Percentiles rank a stretch among this genome's conserved stretches.
phyloP scores from a whole-genome alignment of 2,329 filamentous ascomycete species.

The Aureobasidium sp. region DNA sequence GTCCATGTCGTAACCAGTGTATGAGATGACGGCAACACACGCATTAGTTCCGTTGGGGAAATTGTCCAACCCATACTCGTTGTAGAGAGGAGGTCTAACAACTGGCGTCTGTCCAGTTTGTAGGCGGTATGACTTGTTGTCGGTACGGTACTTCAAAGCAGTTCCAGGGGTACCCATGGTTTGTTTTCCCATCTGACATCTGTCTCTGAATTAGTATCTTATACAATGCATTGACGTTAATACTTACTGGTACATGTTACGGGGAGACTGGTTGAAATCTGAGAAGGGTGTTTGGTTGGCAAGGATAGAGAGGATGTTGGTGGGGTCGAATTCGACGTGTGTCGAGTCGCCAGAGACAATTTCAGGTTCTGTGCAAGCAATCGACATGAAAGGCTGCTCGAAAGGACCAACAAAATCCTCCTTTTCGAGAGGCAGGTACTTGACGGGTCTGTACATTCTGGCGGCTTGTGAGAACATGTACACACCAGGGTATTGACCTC shows the following conservation, averaged over 20 bases:
- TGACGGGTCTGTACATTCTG: slow-evolving; percentile 84
- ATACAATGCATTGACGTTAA: neutral
- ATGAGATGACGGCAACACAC: slow-evolving; percentile 94
- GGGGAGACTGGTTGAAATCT: slow-evolving; percentile 94
- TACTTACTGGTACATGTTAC: slow-evolving; percentile 76
- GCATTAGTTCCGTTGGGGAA: slow-evolving; percentile 96
- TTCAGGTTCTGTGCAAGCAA: slow-evolving; percentile 83
- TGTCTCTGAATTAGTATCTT: neutral
- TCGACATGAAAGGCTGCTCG: slow-evolving; percentile 97
- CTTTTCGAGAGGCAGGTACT: slow-evolving; percentile 80
- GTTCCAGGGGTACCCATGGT: slow-evolving; percentile 96
- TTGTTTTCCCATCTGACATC: slow-evolving; percentile 97
- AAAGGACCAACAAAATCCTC: slow-evolving; percentile 86
- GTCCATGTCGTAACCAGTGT: slow-evolving; percentile 99
- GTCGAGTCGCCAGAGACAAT: slow-evolving; percentile 82
- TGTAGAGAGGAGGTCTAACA: slow-evolving; percentile 85
- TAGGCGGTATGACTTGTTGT: slow-evolving; percentile 93
- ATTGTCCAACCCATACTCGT: slow-evolving; percentile 94
- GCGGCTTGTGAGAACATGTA: slow-evolving; percentile 86
- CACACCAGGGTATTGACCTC: slow-evolving; percentile 92
- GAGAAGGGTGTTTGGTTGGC: slow-evolving; percentile 99
- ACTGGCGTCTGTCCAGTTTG: slow-evolving; percentile 96
- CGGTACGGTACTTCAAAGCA: slow-evolving; percentile 76
- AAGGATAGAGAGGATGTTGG: slow-evolving; percentile 93
- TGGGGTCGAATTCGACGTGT: slow-evolving; percentile 89